A percentile compares a stretch with the other conserved stretches of the same genome.
Evolutionary conservation across 1,284 basidiomycete species (phyloP).

Genomic region (Veloporphyrellus conicus): DNA sequence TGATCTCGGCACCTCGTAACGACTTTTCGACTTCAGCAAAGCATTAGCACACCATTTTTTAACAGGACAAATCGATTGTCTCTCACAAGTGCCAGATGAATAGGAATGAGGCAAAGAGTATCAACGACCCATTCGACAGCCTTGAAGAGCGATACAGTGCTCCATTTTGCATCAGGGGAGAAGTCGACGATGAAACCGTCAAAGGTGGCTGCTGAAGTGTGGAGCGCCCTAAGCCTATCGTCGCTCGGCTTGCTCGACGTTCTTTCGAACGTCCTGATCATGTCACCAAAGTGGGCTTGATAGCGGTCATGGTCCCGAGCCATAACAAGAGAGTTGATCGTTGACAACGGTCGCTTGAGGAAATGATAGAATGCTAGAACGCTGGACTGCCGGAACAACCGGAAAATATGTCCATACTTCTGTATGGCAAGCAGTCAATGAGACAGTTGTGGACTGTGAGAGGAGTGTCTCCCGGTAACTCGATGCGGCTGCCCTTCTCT

Average conservation of each 20-base stretch:
- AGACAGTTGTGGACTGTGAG: slow-evolving; percentile 45
- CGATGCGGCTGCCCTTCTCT: slow-evolving; percentile 28
- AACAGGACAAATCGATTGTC: slow-evolving; percentile 59
- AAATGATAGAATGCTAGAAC: slow-evolving; percentile 44
- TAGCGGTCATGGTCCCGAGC: slow-evolving; percentile 35
- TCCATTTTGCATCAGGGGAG: slow-evolving; percentile 13
- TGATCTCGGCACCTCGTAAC: slow-evolving; percentile 53
- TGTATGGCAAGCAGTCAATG: slow-evolving; percentile 50
- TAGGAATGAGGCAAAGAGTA: slow-evolving; percentile 58
- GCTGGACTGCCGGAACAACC: slow-evolving; percentile 50
- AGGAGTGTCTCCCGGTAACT: slow-evolving; percentile 16
- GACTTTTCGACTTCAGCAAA: slow-evolving; percentile 47
- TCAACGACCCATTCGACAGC: slow-evolving; percentile 63
- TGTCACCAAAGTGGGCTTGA: slow-evolving; percentile 40
- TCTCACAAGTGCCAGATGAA: slow-evolving; percentile 54
- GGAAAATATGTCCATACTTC: slow-evolving; percentile 63
- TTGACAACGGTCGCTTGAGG: slow-evolving; percentile 27
- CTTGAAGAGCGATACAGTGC: slow-evolving; percentile 36
- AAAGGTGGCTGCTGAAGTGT: slow-evolving; percentile 30
- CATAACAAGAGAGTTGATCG: slow-evolving; percentile 44
- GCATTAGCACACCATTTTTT: slow-evolving; percentile 53
- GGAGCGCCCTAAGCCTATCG: slow-evolving; percentile 36
- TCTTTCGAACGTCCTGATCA: slow-evolving; percentile 46
- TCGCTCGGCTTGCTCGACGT: slow-evolving; percentile 49
- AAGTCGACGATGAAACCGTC: slow-evolving; percentile 10